Evolutionary conservation across 352 stramenopile species (phyloP).

Genomic region (Pythium rhizo-oryzae): DNA sequence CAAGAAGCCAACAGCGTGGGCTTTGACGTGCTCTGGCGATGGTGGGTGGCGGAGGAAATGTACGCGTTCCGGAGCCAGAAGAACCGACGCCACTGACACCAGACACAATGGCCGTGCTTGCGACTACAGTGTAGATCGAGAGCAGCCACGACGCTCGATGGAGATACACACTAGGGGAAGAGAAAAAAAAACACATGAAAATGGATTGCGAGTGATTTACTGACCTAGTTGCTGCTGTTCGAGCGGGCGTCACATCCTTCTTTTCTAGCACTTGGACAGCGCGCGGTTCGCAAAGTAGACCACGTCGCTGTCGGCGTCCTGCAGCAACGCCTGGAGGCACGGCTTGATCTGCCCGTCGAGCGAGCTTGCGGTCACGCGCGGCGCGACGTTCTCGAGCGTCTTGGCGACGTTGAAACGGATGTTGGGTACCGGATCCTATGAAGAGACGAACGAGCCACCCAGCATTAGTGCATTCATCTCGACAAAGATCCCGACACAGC

Average conservation of each 20-base stretch:
- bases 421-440: constrained; percentile 95
- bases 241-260: constrained; percentile 6
- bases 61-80: constrained; percentile 25
- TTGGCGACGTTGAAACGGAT: constrained; percentile 99
- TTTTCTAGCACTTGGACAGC: constrained; percentile 58
- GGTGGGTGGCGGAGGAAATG: constrained; percentile 56
- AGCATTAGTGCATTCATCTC: constrained; percentile 2
- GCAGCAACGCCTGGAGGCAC: constrained; percentile 84
- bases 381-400: constrained; percentile 88
- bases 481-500: neutral
- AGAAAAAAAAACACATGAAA: constrained; percentile 28
- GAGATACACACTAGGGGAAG: neutral
- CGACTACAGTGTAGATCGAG: neutral
- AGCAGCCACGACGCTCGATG: neutral
- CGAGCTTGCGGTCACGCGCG: constrained; percentile 63
- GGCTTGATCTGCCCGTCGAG: constrained; percentile 80
- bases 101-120: too few species aligned
- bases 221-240: constrained; percentile 28
- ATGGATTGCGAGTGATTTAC: constrained; percentile 26
- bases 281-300: constrained; percentile 92
- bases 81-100: neutral
- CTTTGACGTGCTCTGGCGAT: constrained; percentile 53
- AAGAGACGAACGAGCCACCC: neutral
- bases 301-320: constrained; percentile 94
- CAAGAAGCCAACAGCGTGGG: constrained; percentile 17